phyloP scores from a whole-genome alignment of 768 basidiomycete genomes.

The Amanita muscaria region DNA sequence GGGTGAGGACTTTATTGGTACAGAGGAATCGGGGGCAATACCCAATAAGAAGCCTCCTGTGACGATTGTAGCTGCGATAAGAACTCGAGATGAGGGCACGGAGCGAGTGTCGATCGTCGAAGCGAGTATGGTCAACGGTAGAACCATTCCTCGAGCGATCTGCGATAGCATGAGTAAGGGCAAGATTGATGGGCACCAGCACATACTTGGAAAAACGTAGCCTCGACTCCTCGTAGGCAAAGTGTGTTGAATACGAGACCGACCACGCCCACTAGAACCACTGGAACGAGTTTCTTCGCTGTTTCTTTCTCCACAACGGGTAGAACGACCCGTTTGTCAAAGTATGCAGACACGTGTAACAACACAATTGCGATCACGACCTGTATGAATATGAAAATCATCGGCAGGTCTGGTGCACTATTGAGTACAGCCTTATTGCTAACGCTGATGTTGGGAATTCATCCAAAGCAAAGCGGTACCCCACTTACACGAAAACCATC shows the following conservation, averaged over 20 bases:
- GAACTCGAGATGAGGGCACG: constrained; percentile 42
- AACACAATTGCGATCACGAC: constrained; percentile 61
- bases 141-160: constrained; percentile 79
- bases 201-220: constrained; percentile 69
- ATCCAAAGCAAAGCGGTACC: not conserved
- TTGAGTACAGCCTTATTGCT: constrained; percentile 76
- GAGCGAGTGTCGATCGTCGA: constrained; percentile 52
- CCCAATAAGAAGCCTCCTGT: constrained; percentile 74
- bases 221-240: constrained; percentile 70
- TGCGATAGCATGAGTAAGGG: constrained; percentile 19
- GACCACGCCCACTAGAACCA: constrained; percentile 61
- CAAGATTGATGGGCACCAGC: not conserved
- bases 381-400: constrained; percentile 60
- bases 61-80: constrained; percentile 54
- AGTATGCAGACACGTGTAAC: constrained; percentile 43
- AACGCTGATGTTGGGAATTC: constrained; percentile 9
- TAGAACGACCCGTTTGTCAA: constrained; percentile 45
- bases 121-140: constrained; percentile 74
- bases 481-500: constrained; percentile 45
- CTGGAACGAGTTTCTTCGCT: constrained; percentile 51
- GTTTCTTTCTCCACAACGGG: constrained; percentile 43
- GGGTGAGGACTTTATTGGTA: constrained; percentile 35
- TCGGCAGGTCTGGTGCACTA: constrained; percentile 53
- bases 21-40: constrained; percentile 44
- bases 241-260: constrained; percentile 75